Evolutionary conservation across 2,329 filamentous ascomycete genomes (phyloP), one percentile per base, ranked within the genome.

Genomic region (Botrytis fabae): DNA sequence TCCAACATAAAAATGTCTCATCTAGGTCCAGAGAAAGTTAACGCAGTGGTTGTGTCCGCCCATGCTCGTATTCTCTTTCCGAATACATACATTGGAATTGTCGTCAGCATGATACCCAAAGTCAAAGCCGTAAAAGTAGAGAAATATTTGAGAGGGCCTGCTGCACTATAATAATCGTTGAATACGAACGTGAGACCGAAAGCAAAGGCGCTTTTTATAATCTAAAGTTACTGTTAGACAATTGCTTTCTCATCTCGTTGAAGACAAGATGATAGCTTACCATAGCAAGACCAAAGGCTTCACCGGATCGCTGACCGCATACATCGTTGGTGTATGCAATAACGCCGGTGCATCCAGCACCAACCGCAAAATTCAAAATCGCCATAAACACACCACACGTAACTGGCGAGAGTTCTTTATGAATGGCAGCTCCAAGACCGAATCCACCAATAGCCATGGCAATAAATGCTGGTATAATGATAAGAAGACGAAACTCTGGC

Each of bases 251-350:
- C 35, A 40, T 40, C 35, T 38, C n/a, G 25, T 25, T 22, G 38
- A 38, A 20, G 38, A 38, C 4, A 10, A 25, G 38, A 61, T 14
- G 59, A 25, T 25, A 38, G 59, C 32, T 38, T 61, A 61, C 32
- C 59, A 61, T 61, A 61, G 32, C 32, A 61, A 38, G 59, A 61
- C 59, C 59, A 38, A 38, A 61, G 22, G 32, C 59, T 61, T 61
- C 32, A 61, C 59, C 22, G 2, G 32, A 38, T 61, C 59, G 20
- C 5, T 38, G 59, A 25, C 59, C 35, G 32, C 59, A 38, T 22
- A 61, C 20, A 38, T 61, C 59, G 22, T 61, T 61, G 59, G 32
- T 38, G 32, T 61, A 61, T 38, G 59, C 22, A 38, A 61, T 10
- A 61, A 61, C 32, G 32, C 59, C 59, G 6, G 59, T 61, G 35